Base-by-base conservation (phyloP, 23 red algal species). In the Gracilaria gracilis region DNA sequence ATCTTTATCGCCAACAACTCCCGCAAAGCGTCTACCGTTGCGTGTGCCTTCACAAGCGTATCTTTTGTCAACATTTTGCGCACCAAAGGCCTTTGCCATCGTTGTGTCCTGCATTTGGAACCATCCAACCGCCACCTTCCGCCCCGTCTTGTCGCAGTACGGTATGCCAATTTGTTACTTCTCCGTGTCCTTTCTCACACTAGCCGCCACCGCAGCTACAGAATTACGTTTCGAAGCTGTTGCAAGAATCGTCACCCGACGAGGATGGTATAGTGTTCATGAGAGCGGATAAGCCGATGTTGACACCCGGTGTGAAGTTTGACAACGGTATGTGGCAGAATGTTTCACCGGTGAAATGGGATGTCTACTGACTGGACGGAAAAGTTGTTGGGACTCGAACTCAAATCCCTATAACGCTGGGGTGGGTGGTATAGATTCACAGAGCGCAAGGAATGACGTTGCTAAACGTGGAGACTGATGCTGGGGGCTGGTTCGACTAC, bases 381-480 rank as follows among this genome's bases (percentile, higher is more conserved):
- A 25, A 67, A 69, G 81, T 86, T 12, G 81, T 86, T 16, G 90
- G 59, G 27, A 39, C 31, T 4, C 49, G 80, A 27, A 42, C 39
- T 29, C 90, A 93, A 51, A 49, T 93, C 17, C 90, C 90, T 29
- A 49, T 93, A 12, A 86, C 77, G 16, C 81, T 93, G 19, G 90
- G 90, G 20, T 93, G 90, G 90, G 90, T 81, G 24, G 32, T 93
- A 0, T 80, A 81, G 19, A 86, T 93, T 33, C 90, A 93, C 69
- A 86, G 81, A 21, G 48, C 90, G 80, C 90, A 93, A 27, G 90
- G 90, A 24, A 93, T 93, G 90, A 86, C 90, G 27, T 40, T 93
- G 66, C 19, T 34, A 20, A 61, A 81, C 31, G 90, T 93, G 32
- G 90, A 93, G 49, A 80, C 83, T 32, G 90, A 93, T 80, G 81